phyloP scores from a whole-genome alignment of 257 asterid genomes.

The Buddleja alternifolia region DNA sequence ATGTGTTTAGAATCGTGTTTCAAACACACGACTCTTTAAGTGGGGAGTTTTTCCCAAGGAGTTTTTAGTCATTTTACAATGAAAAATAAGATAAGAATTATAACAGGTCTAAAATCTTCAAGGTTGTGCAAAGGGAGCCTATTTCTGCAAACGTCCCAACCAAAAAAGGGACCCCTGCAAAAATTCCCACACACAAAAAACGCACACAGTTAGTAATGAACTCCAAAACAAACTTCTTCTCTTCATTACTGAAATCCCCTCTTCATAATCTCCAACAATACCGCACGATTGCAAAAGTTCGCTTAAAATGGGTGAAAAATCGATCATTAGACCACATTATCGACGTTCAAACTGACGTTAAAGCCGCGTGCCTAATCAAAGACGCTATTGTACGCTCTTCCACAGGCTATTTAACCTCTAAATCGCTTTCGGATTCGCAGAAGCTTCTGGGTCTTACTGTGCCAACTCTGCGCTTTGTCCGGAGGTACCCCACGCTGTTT shows the following conservation, averaged over 20 bases:
- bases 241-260: slow-evolving; percentile 27
- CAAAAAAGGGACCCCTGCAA: too few relatives aligned
- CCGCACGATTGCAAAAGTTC: slow-evolving; percentile 67
- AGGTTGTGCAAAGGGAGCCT: too few relatives aligned
- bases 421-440: slow-evolving; percentile 66
- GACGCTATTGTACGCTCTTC: slow-evolving; percentile 76
- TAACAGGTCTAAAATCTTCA: too few relatives aligned
- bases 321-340: slow-evolving; percentile 82
- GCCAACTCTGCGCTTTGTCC: slow-evolving; percentile 78
- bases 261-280: slow-evolving; percentile 43
- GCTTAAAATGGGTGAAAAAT: slow-evolving; percentile 93
- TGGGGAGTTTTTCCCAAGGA: too few relatives aligned
- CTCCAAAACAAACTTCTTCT: slow-evolving; percentile 25
- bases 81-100: too few relatives aligned
- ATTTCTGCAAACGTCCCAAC: too few relatives aligned
- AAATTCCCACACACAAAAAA: neutral
- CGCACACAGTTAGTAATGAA: slow-evolving; percentile 33
- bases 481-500: slow-evolving; percentile 86
- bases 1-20: too few relatives aligned
- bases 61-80: too few relatives aligned
- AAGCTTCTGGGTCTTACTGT: slow-evolving; percentile 79
- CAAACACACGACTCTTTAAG: too few relatives aligned
- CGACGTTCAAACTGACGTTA: slow-evolving; percentile 76
- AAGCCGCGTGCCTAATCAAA: slow-evolving; percentile 81
- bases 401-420: slow-evolving; percentile 64